Evolutionary conservation across 2,329 filamentous ascomycete genomes (phyloP), one percentile per base, ranked within the genome.

Genomic region (Clarireedia monteithiana): DNA sequence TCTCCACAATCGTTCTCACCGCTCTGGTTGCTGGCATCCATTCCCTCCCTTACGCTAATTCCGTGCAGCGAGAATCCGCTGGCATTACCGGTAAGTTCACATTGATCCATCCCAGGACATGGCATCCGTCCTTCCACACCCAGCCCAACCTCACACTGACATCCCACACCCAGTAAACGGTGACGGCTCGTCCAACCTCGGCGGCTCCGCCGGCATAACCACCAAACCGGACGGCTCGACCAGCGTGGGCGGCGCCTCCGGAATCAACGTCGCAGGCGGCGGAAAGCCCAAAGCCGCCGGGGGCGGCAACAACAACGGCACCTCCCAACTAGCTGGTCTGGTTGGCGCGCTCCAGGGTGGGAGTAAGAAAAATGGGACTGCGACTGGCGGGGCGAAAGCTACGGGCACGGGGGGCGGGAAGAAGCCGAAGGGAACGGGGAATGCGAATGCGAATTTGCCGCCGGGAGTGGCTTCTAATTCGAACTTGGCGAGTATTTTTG

Each of bases 401-500:
- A 44, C 49, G n/a, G 49, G 49, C 6, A 23, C 39, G 0, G 26
- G 49, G 4, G 39, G 39, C 0, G 20, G 9, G n/a, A 42, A n/a
- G 39, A 53, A 48, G n/a, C 44, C 50, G 14, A 53, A 53, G 15
- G 42, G 42, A 6, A 46, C 42, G 9, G 50, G 42, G 7, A 53
- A 48, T 6, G 42, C 30, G 10, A 47, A 39, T 30, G 39, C 49
- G 6, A 50, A 50, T 24, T 53, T 48, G 24, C 51, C 51, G 14
- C 51, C 51, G 4, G 51, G 51, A 14, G 51, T 40, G 10, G 44
- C 34, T 12, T 48, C 44, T 3, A 34, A 40, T n/a, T 48, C 51
- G n/a, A 23, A 34, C 26, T 54, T 54, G 51, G 51, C 51, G 1
- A 40, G 44, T 38, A 12, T 54, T 7, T 54, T 54, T 54, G 51